These are phyloP conservation scores for Coelastrella sp. DNA, from an alignment of 139 green algal species.

Conservation along the genomic window DNA sequence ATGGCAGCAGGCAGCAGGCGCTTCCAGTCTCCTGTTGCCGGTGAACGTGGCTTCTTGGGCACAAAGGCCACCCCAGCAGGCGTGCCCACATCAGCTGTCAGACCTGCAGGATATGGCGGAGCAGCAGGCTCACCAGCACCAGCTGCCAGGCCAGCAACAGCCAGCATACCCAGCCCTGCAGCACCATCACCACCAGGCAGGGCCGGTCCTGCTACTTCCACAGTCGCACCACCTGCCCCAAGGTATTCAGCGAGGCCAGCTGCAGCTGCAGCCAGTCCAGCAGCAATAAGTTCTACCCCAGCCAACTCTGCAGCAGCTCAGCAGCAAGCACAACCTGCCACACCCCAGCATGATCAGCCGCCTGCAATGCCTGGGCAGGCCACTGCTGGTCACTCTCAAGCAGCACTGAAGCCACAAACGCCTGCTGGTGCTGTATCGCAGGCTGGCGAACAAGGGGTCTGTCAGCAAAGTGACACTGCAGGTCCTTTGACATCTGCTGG, in stretches of 20 bases:
- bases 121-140: not conserved
- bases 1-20: not conserved
- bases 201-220: not conserved
- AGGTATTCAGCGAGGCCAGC: not conserved
- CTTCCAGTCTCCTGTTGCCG: no score
- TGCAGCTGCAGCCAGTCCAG: not conserved
- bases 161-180: not conserved
- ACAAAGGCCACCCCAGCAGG: no score
- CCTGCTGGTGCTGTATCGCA: not conserved
- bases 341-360: not conserved
- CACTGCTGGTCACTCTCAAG: not conserved
- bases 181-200: not conserved
- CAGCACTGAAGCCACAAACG: not conserved
- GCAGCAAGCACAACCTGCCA: not conserved
- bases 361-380: not conserved
- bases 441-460: not conserved
- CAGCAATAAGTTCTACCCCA: not conserved
- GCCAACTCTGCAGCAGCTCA: not conserved
- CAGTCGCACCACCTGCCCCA: not conserved
- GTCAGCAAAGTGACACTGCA: not conserved
- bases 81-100: no score
- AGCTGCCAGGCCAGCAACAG: not conserved
- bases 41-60: no score
- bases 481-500: not conserved
- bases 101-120: not conserved